A percentile compares a stretch with the other conserved stretches of the same genome.
These are phyloP conservation scores for Microthlaspi erraticum DNA, from an alignment of 345 rosid species.

Conservation along the genomic window DNA sequence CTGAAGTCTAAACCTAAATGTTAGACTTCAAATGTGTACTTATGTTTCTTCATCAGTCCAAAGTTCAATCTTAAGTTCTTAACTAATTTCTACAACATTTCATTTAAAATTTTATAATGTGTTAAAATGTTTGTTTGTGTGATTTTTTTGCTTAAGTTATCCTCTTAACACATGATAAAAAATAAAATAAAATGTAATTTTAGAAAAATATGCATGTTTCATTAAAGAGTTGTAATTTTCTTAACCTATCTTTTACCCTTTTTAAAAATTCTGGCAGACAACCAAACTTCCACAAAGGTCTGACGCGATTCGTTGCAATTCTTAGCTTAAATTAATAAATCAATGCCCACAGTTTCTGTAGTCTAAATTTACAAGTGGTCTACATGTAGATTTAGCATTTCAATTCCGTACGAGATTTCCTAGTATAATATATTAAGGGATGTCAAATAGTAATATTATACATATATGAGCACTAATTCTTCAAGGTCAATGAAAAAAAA, in stretches of 20 bases:
- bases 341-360: background rate
- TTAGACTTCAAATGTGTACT: no score
- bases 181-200: background rate
- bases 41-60: no score
- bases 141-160: background rate
- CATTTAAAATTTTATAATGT: background rate
- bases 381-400: slow-evolving; percentile 24
- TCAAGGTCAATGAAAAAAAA: background rate
- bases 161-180: background rate
- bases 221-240: background rate
- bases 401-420: slow-evolving; percentile 23
- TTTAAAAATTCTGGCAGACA: slow-evolving; percentile 37
- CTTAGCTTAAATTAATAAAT: slow-evolving; percentile 19
- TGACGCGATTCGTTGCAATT: slow-evolving; percentile 34
- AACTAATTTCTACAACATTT: background rate
- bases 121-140: background rate
- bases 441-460: background rate
- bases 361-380: slow-evolving; percentile 27
- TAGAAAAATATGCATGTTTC: background rate
- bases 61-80: background rate
- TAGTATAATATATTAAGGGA: background rate
- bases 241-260: background rate
- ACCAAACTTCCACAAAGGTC: slow-evolving; percentile 40
- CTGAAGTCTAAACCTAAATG: no score
- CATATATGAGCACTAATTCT: slow-evolving; percentile 11